These are phyloP conservation scores for Fusarium poae DNA, from an alignment of 2,329 filamentous ascomycete genomes.

Conservation along the genomic window DNA sequence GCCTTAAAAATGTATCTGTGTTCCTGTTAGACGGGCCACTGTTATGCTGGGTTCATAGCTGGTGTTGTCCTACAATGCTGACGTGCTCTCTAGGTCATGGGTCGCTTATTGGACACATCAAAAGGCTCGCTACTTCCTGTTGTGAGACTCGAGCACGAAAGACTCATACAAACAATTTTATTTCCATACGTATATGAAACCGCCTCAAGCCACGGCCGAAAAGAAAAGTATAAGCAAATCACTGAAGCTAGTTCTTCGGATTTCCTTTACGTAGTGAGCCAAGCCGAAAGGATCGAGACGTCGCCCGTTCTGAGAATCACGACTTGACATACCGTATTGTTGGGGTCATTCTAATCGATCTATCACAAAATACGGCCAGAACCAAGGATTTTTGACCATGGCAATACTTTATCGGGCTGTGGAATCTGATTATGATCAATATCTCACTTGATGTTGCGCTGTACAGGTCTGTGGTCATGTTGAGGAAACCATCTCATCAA, in stretches of 20 bases:
- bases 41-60: neutral
- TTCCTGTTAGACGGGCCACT: neutral
- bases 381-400: neutral
- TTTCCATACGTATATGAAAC: conserved; percentile 1
- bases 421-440: conserved; percentile 7
- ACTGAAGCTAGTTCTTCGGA: neutral
- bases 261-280: neutral
- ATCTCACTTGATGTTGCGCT: conserved; percentile 34
- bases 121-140: conserved; percentile 34
- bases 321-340: neutral
- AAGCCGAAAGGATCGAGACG: neutral
- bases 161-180: conserved; percentile 7
- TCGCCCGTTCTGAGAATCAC: conserved; percentile 1
- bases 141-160: conserved; percentile 34
- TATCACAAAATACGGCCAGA: conserved; percentile 12
- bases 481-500: conserved; percentile 16
- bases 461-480: conserved; percentile 14
- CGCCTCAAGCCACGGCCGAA: neutral
- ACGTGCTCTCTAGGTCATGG: conserved; percentile 7
- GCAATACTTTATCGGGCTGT: neutral
- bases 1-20: neutral
- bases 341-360: conserved; percentile 5
- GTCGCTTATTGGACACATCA: conserved; percentile 12
- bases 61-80: conserved; percentile 17
- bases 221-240: neutral